Conservation (phyloP, 805 yeast species). For the Yarrowia deformans region DNA sequence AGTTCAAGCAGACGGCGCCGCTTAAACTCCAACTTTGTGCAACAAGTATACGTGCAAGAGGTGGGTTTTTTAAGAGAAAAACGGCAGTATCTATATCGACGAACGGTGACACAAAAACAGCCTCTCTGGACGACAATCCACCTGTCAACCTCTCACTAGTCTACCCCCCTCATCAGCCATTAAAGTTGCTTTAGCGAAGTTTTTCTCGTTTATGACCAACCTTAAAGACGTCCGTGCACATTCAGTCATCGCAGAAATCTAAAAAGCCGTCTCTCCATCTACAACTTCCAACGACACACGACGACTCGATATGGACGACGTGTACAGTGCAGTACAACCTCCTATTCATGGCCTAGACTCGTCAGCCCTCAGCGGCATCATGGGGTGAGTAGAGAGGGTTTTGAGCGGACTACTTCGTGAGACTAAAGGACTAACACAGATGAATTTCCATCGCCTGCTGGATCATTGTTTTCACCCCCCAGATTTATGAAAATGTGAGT, state of each 20-base stretch:
- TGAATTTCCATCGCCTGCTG: slow-evolving; percentile 96
- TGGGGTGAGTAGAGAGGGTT: slow-evolving; percentile 53
- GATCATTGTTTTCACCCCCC: slow-evolving; percentile 98
- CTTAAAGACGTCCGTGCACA: not conserved
- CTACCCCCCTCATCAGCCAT: not conserved
- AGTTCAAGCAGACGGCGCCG: no score
- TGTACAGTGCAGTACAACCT: slow-evolving; percentile 35
- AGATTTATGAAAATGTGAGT: slow-evolving; percentile 80
- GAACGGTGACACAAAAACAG: no score
- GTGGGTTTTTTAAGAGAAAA: no score
- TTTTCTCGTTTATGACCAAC: not conserved
- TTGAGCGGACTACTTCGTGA: not conserved
- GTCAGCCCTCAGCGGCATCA: slow-evolving; percentile 73
- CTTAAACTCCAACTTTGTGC: no score
- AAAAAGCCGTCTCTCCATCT: not conserved
- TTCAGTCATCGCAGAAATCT: slow-evolving; percentile 7
- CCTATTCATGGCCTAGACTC: slow-evolving; percentile 39
- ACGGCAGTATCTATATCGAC: no score
- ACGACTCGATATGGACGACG: slow-evolving; percentile 27
- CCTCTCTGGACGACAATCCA: no score
- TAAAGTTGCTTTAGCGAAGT: slow-evolving; percentile 22
- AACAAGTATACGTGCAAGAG: no score
- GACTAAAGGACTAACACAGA: slow-evolving; percentile 45
- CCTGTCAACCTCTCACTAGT: no score
- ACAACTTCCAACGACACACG: not conserved